Evolutionary conservation across 2,329 filamentous ascomycete species (phyloP), one percentile per base, ranked within the genome.

Genomic region (Xylaria sp.): DNA sequence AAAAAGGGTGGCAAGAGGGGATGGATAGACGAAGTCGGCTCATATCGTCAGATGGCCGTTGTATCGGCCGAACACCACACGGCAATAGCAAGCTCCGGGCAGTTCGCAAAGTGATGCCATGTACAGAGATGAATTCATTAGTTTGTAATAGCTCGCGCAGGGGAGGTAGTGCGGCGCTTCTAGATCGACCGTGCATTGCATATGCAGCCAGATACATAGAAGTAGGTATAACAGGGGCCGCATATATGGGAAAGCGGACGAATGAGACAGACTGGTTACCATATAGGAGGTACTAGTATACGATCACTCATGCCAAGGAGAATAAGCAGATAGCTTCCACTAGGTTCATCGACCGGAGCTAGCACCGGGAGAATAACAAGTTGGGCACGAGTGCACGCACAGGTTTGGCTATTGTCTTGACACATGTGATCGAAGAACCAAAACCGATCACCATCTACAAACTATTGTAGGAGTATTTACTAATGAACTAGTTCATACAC

Each of bases 41-140:
- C 40, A 63, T 50, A 31, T 35, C 14, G 43, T 63, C 43, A 59
- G 49, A 63, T 23, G 8, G 50, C 12, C 21, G 17, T 19, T 12
- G 17, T 49, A 25, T 60, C n/a, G 21, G n/a, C 28, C 25, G 15
- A 19, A 21, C 14, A 47, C 38, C 47, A 49, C 31, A 4, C n/a
- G 7, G 37, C 15, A n/a, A 54, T 31, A 31, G 28, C 28, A 31
- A 14, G 9, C 17, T 7, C 9, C 2, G 6, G n/a, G n/a, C n/a
- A n/a, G 14, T 37, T 47, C 49, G 42, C 40, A 58, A 58, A 37
- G 42, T 62, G 5, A 53, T 58, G 28, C 47, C 14, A 28, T 14
- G 19, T 53, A 4, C 31, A n/a, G 6, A 15, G 19, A 57, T 52
- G 15, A 49, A 19, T 14, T 17, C 19, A 5, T 12, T 11, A 23